Evolutionary conservation across 805 yeast genomes (phyloP), one percentile per base, ranked within the genome.

Genomic region (Yarrowia porcina): DNA sequence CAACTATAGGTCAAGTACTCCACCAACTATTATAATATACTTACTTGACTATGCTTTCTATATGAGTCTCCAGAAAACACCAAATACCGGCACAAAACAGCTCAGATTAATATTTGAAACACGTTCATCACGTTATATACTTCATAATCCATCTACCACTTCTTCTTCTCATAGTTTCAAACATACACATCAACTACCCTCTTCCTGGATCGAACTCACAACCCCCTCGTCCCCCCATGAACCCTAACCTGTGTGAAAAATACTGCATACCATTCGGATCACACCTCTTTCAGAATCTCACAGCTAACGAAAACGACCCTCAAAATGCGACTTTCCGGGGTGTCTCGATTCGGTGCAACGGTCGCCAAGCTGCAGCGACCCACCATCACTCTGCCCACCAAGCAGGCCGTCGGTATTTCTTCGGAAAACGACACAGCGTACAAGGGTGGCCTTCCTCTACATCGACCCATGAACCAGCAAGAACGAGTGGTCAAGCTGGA

Each of bases 301-400:
- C 39, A 49, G 10, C 7, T 6, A 6, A 1, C n/a, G 3, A 50
- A 25, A n/a, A n/a, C n/a, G n/a, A n/a, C n/a, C n/a, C n/a, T n/a
- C n/a, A n/a, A n/a, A 35, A 52, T 52, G 59, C 59, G 59, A 52
- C 42, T 52, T 52, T 18, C 44, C 44, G 59, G 59, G 59, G 59
- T 52, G 59, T 52, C 59, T 52, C 59, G 59, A 36, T 52, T 52
- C 44, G 44, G 27, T 33, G 44, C 44, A 25, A 25, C 59, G 32
- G 44, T 52, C 28, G 59, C 59, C 59, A 52, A 36, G 35, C 25
- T 35, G 35, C 59, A 52, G 33, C 42, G 44, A 25, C 59, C 59
- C 12, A 18, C 44, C 17, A 52, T 52, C 44, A 52, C 59, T 21
- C 59, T 52, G 33, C 59, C 59, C 44, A 52, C 59, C 23, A 36